These are phyloP conservation scores for Galeopsis tetrahit DNA, from an alignment of 257 asterid genomes.

Conservation along the genomic window DNA sequence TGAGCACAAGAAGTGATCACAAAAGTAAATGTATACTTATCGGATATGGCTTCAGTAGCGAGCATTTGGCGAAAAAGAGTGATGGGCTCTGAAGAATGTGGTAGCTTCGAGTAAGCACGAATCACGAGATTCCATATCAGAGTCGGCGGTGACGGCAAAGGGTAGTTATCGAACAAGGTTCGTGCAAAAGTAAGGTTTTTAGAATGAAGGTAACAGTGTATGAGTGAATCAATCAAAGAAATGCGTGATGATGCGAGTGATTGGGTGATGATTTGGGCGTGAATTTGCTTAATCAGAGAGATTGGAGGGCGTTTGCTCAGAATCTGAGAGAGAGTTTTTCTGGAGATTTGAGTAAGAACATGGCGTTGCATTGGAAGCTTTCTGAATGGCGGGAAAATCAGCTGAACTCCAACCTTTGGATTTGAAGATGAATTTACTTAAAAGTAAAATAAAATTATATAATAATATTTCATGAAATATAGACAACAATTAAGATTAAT, in stretches of 20 bases:
- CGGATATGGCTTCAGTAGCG: slow-evolving; percentile 47
- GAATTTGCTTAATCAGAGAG: slow-evolving; percentile 63
- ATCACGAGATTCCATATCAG: slow-evolving; percentile 75
- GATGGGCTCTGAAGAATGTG: slow-evolving; percentile 49
- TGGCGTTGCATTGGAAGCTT: slow-evolving; percentile 38
- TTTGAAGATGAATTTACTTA: neutral
- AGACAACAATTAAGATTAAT: too few relatives aligned
- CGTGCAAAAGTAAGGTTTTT: slow-evolving; percentile 46
- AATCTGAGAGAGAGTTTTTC: slow-evolving; percentile 48
- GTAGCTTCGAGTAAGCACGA: slow-evolving; percentile 62
- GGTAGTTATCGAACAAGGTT: slow-evolving; percentile 50
- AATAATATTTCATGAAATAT: too few relatives aligned
- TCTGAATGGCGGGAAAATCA: slow-evolving; percentile 31
- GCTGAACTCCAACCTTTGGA: neutral
- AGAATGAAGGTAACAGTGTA: slow-evolving; percentile 68
- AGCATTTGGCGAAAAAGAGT: slow-evolving; percentile 55
- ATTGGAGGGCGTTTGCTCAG: slow-evolving; percentile 58
- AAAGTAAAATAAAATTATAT: too few relatives aligned
- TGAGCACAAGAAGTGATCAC: slow-evolving; percentile 68
- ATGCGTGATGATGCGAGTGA: slow-evolving; percentile 37
- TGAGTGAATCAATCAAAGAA: slow-evolving; percentile 56
- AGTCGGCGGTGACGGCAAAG: slow-evolving; percentile 59
- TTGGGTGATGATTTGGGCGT: slow-evolving; percentile 59
- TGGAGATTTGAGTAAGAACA: slow-evolving; percentile 35
- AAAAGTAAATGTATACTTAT: slow-evolving; percentile 68